Evolutionary conservation across 2,329 filamentous ascomycete species (phyloP), one percentile per base, ranked within the genome.

Genomic region (Cordyceps militaris): DNA sequence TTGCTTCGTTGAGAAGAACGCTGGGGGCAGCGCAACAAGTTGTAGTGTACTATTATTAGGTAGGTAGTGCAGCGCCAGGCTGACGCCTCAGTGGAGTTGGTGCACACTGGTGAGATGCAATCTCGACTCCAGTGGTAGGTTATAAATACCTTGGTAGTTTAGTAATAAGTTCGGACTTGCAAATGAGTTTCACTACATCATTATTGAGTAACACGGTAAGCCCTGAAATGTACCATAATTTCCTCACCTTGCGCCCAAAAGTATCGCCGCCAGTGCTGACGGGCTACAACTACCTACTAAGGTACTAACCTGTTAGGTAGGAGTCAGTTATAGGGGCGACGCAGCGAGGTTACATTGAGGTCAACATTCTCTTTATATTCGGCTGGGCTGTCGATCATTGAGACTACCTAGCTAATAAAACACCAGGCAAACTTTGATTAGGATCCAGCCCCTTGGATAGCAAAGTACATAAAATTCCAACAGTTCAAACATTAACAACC

Each of bases 241-340:
- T 47, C 28, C 30, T 47, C 52, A 55, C 42, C 52, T 55, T 30
- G 24, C 52, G 19, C 40, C 52, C 42, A 46, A 47, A 44, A 21
- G 23, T 19, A 28, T 55, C 30, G 42, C 52, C 52, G 42, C 52
- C 47, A 42, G 16, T 55, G 52, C 52, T 55, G 40, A 47, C 42
- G 21, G n/a, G 14, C 28, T 3, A 14, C 9, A 36, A 36, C 4
- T 36, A 36, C 34, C 1, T 16, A 4, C 2, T 38, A 38, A 38
- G 6, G 14, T 38, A 4, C 16, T 16, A 7, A 38, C 34, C 34
- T n/a, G 34, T 38, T n/a, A 38, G 3, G 14, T 38, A 38, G 16
- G 14, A 16, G 34, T 36, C 5, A n/a, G n/a, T n/a, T n/a, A n/a
- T n/a, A n/a, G 10, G 10, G 34, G 34, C n/a, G 9, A 16, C 34